Evolutionary conservation across 2,329 filamentous ascomycete genomes (phyloP).

Genomic region (Plectosphaerella cucumerina): DNA sequence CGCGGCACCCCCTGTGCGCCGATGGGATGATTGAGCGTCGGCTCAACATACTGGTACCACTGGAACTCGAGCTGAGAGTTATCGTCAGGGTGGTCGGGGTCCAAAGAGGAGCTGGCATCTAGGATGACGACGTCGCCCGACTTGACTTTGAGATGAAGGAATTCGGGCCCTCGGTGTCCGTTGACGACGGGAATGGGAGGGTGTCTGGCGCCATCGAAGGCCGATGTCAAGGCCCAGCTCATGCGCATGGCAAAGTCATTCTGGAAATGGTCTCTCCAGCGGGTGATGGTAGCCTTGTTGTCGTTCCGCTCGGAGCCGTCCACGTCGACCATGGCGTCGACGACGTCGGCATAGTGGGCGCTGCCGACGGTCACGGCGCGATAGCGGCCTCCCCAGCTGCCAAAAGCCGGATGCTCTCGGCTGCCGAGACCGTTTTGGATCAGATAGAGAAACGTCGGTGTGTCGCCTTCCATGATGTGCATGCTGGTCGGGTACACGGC

Average conservation of each 20-base stretch:
- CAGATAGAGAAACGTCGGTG: slow-evolving; percentile 43
- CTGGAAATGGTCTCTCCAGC: slow-evolving; percentile 3
- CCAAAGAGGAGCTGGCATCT: background rate
- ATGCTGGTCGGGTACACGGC: slow-evolving; percentile 37
- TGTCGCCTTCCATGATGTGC: slow-evolving; percentile 49
- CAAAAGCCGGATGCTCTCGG: slow-evolving; percentile 39
- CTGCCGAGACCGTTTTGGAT: slow-evolving; percentile 43
- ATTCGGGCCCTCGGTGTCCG: background rate
- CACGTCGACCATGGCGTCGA: background rate
- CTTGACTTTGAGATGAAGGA: background rate
- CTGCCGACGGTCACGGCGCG: background rate
- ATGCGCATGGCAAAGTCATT: slow-evolving; percentile 2
- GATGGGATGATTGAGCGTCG: background rate
- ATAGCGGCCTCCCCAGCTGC: slow-evolving; percentile 47
- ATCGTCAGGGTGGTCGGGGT: background rate
- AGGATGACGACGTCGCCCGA: background rate
- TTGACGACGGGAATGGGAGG: background rate
- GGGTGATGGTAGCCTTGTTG: background rate
- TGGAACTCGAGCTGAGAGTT: background rate
- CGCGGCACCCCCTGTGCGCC: background rate
- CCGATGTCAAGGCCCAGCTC: background rate
- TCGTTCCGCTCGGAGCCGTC: background rate
- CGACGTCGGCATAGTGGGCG: slow-evolving; percentile 1
- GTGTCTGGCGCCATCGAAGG: background rate
- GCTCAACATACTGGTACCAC: slow-evolving; percentile 3